Evolutionary conservation across 371 early-diverging fungal genomes (phyloP), one percentile per base, ranked within the genome.

Genomic region (Parasitella parasitica): DNA sequence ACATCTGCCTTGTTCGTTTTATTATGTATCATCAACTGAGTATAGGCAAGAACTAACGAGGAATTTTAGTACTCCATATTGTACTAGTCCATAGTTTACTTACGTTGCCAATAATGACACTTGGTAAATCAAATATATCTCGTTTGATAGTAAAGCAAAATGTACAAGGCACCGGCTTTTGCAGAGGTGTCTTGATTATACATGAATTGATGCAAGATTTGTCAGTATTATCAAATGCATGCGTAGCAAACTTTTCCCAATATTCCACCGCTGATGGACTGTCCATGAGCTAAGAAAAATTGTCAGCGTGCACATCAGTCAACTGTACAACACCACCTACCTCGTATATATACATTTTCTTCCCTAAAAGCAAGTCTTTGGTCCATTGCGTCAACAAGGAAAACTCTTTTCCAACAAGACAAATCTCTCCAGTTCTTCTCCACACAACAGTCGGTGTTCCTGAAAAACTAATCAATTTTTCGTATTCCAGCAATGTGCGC

Each of bases 381-480:
- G 86, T 74, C 97, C 96, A 95, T 59, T 88, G 87, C 1, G 95
- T 95, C 71, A 96, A 67, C 27, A 94, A 75, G 6, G 89, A 88
- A 72, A 96, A 96, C 71, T 95, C 95, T 67, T 94, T 94, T 55
- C 97, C 94, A 3, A 94, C 94, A 39, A 94, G 68, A 4, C 90
- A 91, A 22, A 96, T 90, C 73, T 94, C 94, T 35, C 97, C 97
- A 2, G 95, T 92, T 6, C 94, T 86, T 39, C 97, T 86, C 95
- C 97, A 96, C 24, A 96, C 91, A 3, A 93, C 95, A 2, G 94
- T 94, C 3, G 97, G 97, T n/a, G 97, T 95, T 34, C 95, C 97
- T n/a, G 94, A 91, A 52, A 89, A 92, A 15, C 88, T 86, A 48
- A 95, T 91, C 34, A 95, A 77, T 64, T 94, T 94, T 63, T 94